Conservation (phyloP, 768 basidiomycete genomes). For the Punctularia strigosozonata region DNA sequence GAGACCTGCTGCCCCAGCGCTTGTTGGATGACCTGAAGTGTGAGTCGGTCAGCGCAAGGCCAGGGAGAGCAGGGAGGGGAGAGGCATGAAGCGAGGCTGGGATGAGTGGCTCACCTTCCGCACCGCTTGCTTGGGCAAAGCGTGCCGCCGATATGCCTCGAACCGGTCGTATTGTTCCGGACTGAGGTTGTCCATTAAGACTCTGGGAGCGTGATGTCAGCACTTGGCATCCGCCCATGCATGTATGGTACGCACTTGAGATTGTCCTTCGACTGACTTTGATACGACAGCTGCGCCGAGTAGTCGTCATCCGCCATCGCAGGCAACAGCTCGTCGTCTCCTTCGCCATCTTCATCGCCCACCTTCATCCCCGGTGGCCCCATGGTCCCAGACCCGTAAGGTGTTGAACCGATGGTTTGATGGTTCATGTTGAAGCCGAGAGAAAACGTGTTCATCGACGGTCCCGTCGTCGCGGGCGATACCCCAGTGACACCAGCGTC, state of each 20-base stretch:
- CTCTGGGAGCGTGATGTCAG: slow-evolving; percentile 28
- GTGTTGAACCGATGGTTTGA: no score
- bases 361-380: no score
- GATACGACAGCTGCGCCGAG: slow-evolving; percentile 71
- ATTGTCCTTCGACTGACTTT: slow-evolving; percentile 83
- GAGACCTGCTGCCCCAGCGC: slow-evolving; percentile 72
- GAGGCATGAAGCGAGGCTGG: not conserved
- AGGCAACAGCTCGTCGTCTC: slow-evolving; percentile 67
- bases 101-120: slow-evolving; percentile 41
- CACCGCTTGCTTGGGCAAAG: slow-evolving; percentile 73
- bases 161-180: slow-evolving; percentile 80
- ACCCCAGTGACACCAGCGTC: no score
- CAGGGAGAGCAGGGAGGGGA: no score
- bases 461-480: not conserved
- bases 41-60: no score
- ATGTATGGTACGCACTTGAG: slow-evolving; percentile 41
- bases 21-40: slow-evolving; percentile 70
- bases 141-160: slow-evolving; percentile 78
- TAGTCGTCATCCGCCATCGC: slow-evolving; percentile 88
- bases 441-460: not conserved
- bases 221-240: not conserved
- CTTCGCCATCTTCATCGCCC: slow-evolving; percentile 40
- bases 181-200: slow-evolving; percentile 82
- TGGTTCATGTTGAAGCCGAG: no score
- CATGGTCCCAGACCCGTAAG: no score